Evolutionary conservation across 148 eudicot genomes (phyloP), one percentile per base, ranked within the genome.

Genomic region (Bassia scoparia): DNA sequence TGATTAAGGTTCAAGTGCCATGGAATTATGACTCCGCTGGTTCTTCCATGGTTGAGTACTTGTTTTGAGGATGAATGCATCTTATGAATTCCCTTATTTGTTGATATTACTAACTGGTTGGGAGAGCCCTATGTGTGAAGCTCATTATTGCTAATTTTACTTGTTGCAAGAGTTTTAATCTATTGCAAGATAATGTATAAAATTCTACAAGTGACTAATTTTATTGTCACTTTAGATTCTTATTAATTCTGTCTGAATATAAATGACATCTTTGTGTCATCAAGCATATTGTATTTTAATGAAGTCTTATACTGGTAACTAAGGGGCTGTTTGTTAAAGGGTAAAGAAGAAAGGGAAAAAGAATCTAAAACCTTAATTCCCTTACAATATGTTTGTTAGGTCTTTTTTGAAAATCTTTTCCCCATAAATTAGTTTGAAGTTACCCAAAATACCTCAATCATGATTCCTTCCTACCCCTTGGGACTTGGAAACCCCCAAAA

Each of bases 1-100:
- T 79, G 81, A 79, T 83, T 58, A 77, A 30, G 53, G 78, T 86
- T 64, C 79, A 79, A 79, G 80, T 86, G 68, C 64, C 82, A 43
- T 81, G 89, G 89, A 68, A 70, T 64, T 65, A 59, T 44, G 27
- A 44, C 9, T 67, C 68, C 16, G 48, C 5, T 71, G 78, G 79
- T 27, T 52, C 74, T 13, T 76, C 86, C 16, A 54, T 10, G 41
- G 78, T 81, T 29, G 81, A 86, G 56, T 86, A 81, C 74, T 61
- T 81, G 38, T 83, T 81, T 81, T 81, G 75, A 83, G 62, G 60
- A 49, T 10, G 23, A 68, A 17, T 5, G 5, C 56, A 2, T 0
- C 1, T 20, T 21, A 26, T 4, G n/a, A 60, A 7, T 27, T 18
- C 17, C 15, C 55, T 59, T 43, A 10, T 29, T 11, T 20, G 20